Percentiles rank a stretch among this genome's conserved stretches.
phyloP scores from a whole-genome alignment of 1,284 basidiomycete genomes.

The Fomitiporia mediterranea region DNA sequence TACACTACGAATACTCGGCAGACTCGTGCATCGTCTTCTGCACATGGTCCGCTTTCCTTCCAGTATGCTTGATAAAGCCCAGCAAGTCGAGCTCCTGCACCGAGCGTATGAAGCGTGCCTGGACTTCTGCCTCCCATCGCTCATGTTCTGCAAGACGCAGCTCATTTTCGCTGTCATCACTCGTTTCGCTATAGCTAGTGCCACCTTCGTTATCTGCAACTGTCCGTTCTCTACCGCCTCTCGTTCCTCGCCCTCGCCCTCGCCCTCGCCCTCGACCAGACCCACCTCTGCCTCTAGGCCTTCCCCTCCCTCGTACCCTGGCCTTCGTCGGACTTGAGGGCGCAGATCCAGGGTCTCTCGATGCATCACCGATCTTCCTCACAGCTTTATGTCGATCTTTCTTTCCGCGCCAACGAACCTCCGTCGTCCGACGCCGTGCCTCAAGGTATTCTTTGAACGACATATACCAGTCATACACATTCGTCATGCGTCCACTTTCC shows the following conservation, averaged over 20 bases:
- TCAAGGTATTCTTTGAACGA: slow-evolving; percentile 59
- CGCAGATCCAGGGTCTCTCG: slow-evolving; percentile 19
- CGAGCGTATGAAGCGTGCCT: slow-evolving; percentile 71
- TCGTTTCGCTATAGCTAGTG: slow-evolving; percentile 24
- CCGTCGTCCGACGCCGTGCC: slow-evolving; percentile 35
- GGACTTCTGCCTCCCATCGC: slow-evolving; percentile 56
- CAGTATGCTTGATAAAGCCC: slow-evolving; percentile 74
- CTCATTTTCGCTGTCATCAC: slow-evolving; percentile 23
- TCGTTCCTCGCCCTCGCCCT: slow-evolving; percentile 35
- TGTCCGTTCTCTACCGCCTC: slow-evolving; percentile 16
- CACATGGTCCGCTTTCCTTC: slow-evolving; percentile 71
- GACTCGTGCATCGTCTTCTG: slow-evolving; percentile 62
- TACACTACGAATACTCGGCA: slow-evolving; percentile 29
- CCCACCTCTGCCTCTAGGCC: too few relatives aligned
- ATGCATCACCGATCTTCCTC: slow-evolving; percentile 20
- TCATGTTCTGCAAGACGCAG: slow-evolving; percentile 29
- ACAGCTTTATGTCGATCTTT: slow-evolving; percentile 23
- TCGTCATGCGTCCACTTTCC: slow-evolving; percentile 73
- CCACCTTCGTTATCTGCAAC: slow-evolving; percentile 27
- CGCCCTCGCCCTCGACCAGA: slow-evolving; percentile 26
- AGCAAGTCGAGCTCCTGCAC: slow-evolving; percentile 75
- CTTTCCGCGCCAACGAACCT: slow-evolving; percentile 17
- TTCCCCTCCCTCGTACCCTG: slow-evolving; percentile 28
- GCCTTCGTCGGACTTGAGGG: slow-evolving; percentile 14
- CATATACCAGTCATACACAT: slow-evolving; percentile 79